Evolutionary conservation across 441 rosid species (phyloP), one percentile per base, ranked within the genome.

Genomic region (Erodium moschatum): DNA sequence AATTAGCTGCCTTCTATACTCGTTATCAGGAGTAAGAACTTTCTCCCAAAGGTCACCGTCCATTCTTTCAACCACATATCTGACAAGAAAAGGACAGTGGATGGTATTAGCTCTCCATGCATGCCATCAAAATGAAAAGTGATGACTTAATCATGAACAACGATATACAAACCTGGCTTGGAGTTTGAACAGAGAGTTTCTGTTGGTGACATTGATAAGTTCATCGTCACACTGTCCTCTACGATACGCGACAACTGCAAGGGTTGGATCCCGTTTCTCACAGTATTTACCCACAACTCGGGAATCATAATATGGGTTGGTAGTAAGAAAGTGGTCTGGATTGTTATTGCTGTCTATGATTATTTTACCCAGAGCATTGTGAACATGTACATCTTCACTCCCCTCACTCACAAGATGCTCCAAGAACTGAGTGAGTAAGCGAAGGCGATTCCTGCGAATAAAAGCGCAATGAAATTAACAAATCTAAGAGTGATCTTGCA

Each of bases 361-460:
- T 48, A 96, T 96, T 89, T 96, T 96, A 81, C 99, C 99, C 78
- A 96, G 81, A 67, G 97, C 98, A 88, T 96, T 90, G 80, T 92
- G 98, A 72, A 92, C 99, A 77, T 96, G 99, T 35, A 88, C 96
- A 85, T 96, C 99, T 79, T 90, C 97, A 84, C 99, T 96, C 74
- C 99, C 99, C 82, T 96, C 99, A 75, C 98, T 92, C 65, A 96
- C 99, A 75, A 96, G 90, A 88, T 96, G 99, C 92, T 96, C 99
- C 86, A 96, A 81, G 87, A 96, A 96, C 77, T 96, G 99, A 75
- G 99, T 88, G 69, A 96, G 97, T 81, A 96, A 85, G 58, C 98
- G 96, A 65, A 96, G 98, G 9, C 98, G 98, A 77, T 96, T 96
- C 85, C 99, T 96, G 87, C 54, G 73, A 70, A 81, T 20, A 46